Evolutionary conservation across 73 alveolate genomes (phyloP).

Genomic region (Urostyla sp.): DNA sequence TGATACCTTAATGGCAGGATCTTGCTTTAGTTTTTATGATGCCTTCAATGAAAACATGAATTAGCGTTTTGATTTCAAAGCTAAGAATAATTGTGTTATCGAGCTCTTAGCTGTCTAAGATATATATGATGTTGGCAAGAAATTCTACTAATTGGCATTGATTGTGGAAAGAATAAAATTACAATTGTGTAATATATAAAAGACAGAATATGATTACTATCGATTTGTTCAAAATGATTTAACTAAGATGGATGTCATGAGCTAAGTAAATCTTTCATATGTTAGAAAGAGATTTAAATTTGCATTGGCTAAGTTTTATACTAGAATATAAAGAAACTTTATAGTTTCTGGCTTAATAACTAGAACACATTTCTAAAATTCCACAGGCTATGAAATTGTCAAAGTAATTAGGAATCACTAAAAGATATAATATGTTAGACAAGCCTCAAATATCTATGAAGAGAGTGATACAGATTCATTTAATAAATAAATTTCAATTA

Average conservation of each 20-base stretch:
- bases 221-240: conserved; percentile 6
- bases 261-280: neutral
- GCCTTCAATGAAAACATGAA: conserved; percentile 39
- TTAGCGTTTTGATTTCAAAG: conserved; percentile 24
- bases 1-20: conserved; percentile 28
- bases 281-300: too few relatives aligned
- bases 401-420: too few relatives aligned
- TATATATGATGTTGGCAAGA: neutral
- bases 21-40: conserved; percentile 32
- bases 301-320: too few relatives aligned
- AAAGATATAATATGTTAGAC: too few relatives aligned
- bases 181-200: conserved; percentile 7
- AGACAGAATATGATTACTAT: conserved; percentile 32
- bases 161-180: conserved; percentile 5
- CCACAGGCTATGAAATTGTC: too few relatives aligned
- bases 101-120: conserved; percentile 28
- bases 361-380: too few relatives aligned
- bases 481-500: too few relatives aligned
- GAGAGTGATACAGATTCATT: too few relatives aligned
- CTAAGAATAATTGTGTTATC: conserved; percentile 24
- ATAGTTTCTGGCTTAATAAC: too few relatives aligned
- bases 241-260: neutral
- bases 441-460: too few relatives aligned
- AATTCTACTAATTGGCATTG: neutral
- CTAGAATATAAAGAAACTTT: too few relatives aligned